Percentiles rank a stretch among this genome's conserved stretches.
phyloP scores from a whole-genome alignment of 495 filamentous ascomycete genomes.

The Collariella sp. region DNA sequence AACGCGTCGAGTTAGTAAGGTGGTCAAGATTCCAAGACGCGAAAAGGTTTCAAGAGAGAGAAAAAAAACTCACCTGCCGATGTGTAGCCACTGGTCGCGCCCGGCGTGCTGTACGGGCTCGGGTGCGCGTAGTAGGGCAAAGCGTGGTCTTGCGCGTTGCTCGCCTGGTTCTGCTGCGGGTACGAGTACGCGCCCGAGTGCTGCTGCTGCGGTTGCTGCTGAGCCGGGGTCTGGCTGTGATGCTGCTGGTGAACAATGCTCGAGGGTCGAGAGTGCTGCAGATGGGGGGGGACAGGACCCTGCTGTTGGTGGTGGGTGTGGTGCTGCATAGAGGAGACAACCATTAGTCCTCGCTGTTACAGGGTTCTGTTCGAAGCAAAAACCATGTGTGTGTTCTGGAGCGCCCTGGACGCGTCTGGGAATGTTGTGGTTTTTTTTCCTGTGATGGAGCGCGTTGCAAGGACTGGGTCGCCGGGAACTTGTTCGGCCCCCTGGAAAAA shows the following conservation, averaged over 20 bases:
- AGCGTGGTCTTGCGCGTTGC: conserved; percentile 47
- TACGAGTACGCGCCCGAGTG: conserved; percentile 55
- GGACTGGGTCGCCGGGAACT: conserved; percentile 27
- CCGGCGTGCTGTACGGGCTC: conserved; percentile 64
- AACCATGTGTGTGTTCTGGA: conserved; percentile 23
- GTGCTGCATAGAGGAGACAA: conserved; percentile 50
- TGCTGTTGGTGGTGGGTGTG: conserved; percentile 52
- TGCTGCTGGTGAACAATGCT: conserved; percentile 59
- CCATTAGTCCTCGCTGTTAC: conserved; percentile 37
- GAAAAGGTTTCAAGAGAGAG: conserved; percentile 5
- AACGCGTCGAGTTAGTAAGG: conserved; percentile 21
- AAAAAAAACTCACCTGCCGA: conserved; percentile 61
- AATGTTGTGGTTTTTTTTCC: conserved; percentile 35
- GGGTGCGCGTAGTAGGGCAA: conserved; percentile 65
- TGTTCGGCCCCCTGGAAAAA: conserved; percentile 29
- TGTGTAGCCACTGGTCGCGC: conserved; percentile 61
- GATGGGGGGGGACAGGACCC: conserved; percentile 47
- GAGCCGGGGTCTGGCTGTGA: conserved; percentile 42
- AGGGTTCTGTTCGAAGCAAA: conserved; percentile 30
- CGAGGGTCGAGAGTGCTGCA: conserved; percentile 55
- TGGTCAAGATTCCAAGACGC: neutral
- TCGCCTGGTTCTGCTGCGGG: conserved; percentile 37
- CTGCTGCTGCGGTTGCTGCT: conserved; percentile 36
- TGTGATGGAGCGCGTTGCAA: conserved; percentile 21
- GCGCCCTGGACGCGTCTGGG: conserved; percentile 33